Evolutionary conservation across 2,329 filamentous ascomycete genomes (phyloP).

Genomic region (Tothia fuscella): DNA sequence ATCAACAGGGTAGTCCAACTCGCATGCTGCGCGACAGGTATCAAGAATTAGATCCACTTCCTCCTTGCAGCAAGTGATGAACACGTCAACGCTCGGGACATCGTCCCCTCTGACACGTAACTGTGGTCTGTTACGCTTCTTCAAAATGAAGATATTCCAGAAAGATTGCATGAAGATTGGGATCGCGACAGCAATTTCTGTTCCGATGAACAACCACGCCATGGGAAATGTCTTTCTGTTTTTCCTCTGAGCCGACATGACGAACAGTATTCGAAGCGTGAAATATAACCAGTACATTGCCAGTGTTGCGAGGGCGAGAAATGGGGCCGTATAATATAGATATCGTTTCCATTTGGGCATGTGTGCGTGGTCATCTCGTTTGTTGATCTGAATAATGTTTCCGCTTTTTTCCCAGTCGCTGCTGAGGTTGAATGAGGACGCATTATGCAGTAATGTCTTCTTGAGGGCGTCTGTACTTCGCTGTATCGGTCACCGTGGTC

Average conservation of each 20-base stretch:
- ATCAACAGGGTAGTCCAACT: conserved; percentile 30
- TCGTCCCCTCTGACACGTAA: conserved; percentile 34
- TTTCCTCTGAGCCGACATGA: conserved; percentile 38
- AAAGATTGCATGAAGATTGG: conserved; percentile 45
- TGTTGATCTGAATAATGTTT: conserved; percentile 24
- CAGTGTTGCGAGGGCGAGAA: conserved; percentile 26
- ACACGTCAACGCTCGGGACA: conserved; percentile 29
- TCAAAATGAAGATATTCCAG: conserved; percentile 46
- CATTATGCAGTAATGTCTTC: conserved; percentile 21
- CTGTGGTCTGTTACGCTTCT: conserved; percentile 42
- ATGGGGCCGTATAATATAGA: conserved; percentile 23
- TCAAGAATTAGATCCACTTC: conserved; percentile 30
- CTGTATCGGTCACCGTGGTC: conserved; percentile 11
- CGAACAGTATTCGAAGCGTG: conserved; percentile 38
- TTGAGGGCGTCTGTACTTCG: conserved; percentile 25
- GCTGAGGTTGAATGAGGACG: conserved; percentile 14
- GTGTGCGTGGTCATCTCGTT: conserved; percentile 26
- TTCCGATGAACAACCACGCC: conserved; percentile 46
- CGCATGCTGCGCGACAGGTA: conserved; percentile 26
- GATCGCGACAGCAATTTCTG: conserved; percentile 42
- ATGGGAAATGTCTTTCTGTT: conserved; percentile 31
- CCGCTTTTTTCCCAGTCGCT: conserved; percentile 27
- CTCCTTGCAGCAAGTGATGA: conserved; percentile 34
- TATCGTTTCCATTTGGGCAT: conserved; percentile 27
- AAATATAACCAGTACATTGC: conserved; percentile 35